phyloP scores from a whole-genome alignment of 192 early-diverging fungal genomes.

The Backusella sp. region DNA sequence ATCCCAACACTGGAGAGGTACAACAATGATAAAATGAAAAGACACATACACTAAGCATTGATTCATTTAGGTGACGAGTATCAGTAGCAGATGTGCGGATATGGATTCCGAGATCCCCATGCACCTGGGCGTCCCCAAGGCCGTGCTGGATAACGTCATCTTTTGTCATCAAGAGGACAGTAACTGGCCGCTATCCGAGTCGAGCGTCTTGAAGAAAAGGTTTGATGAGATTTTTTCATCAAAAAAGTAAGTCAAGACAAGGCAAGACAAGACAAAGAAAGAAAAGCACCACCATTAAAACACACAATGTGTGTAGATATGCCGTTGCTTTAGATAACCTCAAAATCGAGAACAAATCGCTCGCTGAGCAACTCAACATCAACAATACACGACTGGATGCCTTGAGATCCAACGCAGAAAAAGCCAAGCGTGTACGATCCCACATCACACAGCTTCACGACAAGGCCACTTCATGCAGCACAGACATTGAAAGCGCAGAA shows the following conservation, averaged over 20 bases:
- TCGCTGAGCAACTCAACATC: constrained; percentile 55
- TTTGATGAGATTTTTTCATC: constrained; percentile 99
- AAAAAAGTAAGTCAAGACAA: constrained; percentile 56
- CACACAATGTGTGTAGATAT: background rate
- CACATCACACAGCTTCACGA: background rate
- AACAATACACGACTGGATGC: background rate
- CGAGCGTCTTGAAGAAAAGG: constrained; percentile 84
- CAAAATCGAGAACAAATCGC: constrained; percentile 51
- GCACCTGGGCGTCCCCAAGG: constrained; percentile 86
- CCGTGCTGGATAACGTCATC: constrained; percentile 97
- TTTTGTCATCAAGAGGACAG: constrained; percentile 99
- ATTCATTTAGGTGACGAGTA: constrained; percentile 44
- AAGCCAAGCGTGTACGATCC: background rate
- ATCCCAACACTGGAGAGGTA: constrained; percentile 55
- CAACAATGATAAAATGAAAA: background rate
- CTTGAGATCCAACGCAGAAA: background rate
- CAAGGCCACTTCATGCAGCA: background rate
- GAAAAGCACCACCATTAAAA: background rate
- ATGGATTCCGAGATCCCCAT: constrained; percentile 81
- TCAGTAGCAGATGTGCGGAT: constrained; percentile 82
- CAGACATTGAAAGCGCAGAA: background rate
- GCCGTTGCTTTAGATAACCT: background rate
- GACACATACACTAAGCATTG: background rate
- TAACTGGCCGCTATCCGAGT: constrained; percentile 95
- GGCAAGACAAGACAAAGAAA: background rate